A percentile compares a stretch with the other conserved stretches of the same genome.
phyloP scores from a whole-genome alignment of 2,329 filamentous ascomycete species.

The Gyromitra esculenta region DNA sequence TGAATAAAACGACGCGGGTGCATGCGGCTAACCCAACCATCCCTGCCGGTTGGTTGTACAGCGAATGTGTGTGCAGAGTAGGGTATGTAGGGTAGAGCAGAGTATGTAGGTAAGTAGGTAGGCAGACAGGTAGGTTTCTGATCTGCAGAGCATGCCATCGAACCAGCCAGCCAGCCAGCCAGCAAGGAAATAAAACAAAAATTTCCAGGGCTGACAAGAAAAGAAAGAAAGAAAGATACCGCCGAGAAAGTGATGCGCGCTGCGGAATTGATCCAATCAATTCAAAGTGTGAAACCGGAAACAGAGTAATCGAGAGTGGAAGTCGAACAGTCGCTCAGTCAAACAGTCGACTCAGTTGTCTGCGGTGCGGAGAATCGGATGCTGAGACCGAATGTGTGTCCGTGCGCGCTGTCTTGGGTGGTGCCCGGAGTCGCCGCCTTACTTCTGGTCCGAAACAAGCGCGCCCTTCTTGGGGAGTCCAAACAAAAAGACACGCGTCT shows the following conservation, averaged over 20 bases:
- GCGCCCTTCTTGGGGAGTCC: not conserved
- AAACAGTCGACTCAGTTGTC: not conserved
- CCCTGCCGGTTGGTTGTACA: slow-evolving; percentile 13
- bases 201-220: not conserved
- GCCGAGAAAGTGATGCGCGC: not conserved
- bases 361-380: slow-evolving; percentile 16
- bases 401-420: not conserved
- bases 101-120: too few relatives aligned
- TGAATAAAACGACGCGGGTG: slow-evolving; percentile 22
- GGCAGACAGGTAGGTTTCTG: not conserved
- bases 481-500: slow-evolving; percentile 7
- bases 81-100: too few relatives aligned
- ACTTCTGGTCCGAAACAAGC: slow-evolving; percentile 1
- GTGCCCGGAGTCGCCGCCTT: slow-evolving; percentile 12
- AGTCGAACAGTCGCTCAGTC: slow-evolving; percentile 1
- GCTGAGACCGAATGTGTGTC: slow-evolving; percentile 27
- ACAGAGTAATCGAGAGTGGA: slow-evolving; percentile 10
- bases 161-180: not conserved
- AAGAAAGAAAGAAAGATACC: too few relatives aligned
- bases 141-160: not conserved
- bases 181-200: not conserved
- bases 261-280: slow-evolving; percentile 16
- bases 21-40: slow-evolving; percentile 10
- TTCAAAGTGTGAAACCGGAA: slow-evolving; percentile 1
- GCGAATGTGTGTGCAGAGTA: not conserved